Base-by-base conservation (phyloP, 2,329 filamentous ascomycete genomes). In the Verticillium zaregamsianum region DNA sequence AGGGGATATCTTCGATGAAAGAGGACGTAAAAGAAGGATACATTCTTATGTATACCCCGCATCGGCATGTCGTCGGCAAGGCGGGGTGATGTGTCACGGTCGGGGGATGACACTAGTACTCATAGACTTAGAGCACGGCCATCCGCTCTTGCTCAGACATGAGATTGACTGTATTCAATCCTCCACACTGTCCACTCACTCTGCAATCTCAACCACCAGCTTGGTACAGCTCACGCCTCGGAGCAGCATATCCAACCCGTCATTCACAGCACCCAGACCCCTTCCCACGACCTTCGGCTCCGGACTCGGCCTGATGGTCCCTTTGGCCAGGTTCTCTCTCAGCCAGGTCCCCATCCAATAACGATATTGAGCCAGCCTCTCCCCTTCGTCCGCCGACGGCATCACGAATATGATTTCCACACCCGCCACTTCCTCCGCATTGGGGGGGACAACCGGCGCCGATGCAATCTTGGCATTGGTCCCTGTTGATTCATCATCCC, bases 191-290 rank as follows among this genome's bases (percentile, higher is more conserved):
- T 28, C 4, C 3, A 28, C 28, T 70, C 37, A 78, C 57, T 74
- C 69, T 0, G 62, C 64, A 68, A 79, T 35, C 61, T 80, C 73
- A 57, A 80, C 66, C 40, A 80, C 70, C 61, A 80, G 69, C 68
- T 80, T 80, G 0, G 67, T 70, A 63, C 77, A 79, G 55, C 77
- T 80, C 14, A 80, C 76, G 0, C 79, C 77, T n/a, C 33, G 60
- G 1, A 63, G 61, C 15, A 80, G 58, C 17, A 49, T 61, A 28
- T 79, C 72, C 62, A 80, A 58, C n/a, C 72, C 78, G 60, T 39
- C 60, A 68, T 79, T 77, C 2, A 81, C 69, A 49, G 67, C 67
- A 6, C 61, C 69, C 58, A 80, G 54, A 0, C 78, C 76, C 35
- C 66, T 74, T 1, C 75, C 77, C 2, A 78, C 67, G 0, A 79